Evolutionary conservation across 306 rosid species (phyloP).

Genomic region (Begonia fuchsioides): DNA sequence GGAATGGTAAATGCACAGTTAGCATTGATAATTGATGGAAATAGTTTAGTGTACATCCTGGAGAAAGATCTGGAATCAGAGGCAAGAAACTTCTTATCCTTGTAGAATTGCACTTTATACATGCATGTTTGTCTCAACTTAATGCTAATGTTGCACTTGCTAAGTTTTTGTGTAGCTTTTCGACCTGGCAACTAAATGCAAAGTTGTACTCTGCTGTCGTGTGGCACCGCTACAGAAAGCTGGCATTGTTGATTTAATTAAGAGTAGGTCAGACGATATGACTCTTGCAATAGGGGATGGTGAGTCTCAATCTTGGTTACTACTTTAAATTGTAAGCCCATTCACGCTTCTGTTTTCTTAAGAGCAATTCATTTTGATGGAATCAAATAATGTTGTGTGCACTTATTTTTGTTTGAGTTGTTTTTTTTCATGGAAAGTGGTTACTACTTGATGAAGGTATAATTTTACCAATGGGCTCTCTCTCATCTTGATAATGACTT

Average conservation of each 20-base stretch:
- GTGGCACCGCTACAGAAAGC: slow-evolving; percentile 99
- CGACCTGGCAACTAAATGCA: slow-evolving; percentile 75
- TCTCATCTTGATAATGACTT: slow-evolving; percentile 5
- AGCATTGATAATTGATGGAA: slow-evolving; percentile 91
- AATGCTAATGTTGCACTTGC: slow-evolving; percentile 10
- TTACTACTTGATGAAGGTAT: neutral
- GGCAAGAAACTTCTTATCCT: slow-evolving; percentile 32
- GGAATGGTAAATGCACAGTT: slow-evolving; percentile 23
- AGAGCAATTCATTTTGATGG: too few species aligned
- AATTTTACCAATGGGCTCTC: slow-evolving; percentile 1
- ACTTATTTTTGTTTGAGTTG: too few species aligned
- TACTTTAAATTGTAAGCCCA: neutral
- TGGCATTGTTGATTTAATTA: slow-evolving; percentile 87
- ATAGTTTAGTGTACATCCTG: slow-evolving; percentile 89
- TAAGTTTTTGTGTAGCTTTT: slow-evolving; percentile 52
- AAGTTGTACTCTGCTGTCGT: slow-evolving; percentile 91
- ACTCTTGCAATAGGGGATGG: slow-evolving; percentile 98
- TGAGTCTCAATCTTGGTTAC: slow-evolving; percentile 15
- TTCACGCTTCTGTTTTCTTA: neutral
- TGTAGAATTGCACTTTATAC: slow-evolving; percentile 10
- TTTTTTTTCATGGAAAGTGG: neutral
- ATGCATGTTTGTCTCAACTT: slow-evolving; percentile 4
- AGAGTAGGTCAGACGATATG: slow-evolving; percentile 88
- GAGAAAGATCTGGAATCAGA: slow-evolving; percentile 74
- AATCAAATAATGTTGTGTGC: too few species aligned